Percentiles rank a stretch among this genome's conserved stretches.
Evolutionary conservation across 352 stramenopile genomes (phyloP).

Genomic region (Globisporangium abappressorium): DNA sequence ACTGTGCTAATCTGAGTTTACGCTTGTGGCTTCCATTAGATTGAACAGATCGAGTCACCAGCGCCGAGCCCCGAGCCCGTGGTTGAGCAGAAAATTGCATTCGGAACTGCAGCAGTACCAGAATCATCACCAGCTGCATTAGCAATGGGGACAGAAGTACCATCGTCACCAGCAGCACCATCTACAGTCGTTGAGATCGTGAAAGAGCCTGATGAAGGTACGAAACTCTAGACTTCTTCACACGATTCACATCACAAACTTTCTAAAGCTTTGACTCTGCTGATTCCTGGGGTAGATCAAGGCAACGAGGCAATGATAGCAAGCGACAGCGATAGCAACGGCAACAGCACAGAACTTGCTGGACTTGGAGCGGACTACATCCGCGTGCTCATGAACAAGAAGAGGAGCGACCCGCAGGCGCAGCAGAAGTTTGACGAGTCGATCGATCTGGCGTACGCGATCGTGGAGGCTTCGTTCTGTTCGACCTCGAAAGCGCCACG

Average conservation of each 20-base stretch:
- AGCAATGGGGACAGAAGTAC: not conserved
- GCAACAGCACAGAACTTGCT: not conserved
- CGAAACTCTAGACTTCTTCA: not conserved
- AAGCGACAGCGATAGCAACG: not conserved
- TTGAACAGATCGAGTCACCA: not conserved
- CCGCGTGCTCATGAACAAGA: conserved; percentile 10
- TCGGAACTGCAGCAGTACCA: not conserved
- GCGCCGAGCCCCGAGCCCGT: not conserved
- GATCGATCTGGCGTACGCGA: conserved; percentile 44
- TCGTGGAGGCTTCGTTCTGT: conserved; percentile 66
- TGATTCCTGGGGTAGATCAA: not conserved
- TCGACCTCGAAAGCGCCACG: conserved; percentile 39
- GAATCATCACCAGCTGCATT: not conserved
- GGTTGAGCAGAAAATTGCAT: not conserved
- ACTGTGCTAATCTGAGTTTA: not conserved
- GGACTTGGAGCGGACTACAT: conserved; percentile 12
- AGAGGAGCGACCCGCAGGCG: conserved; percentile 11
- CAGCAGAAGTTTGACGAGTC: conserved; percentile 35
- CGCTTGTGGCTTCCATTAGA: not conserved
- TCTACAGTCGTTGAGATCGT: not conserved
- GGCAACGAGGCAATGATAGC: not conserved
- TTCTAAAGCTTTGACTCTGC: not conserved
- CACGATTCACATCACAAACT: not conserved
- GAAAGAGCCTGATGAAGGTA: not conserved
- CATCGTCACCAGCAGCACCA: not conserved